Evolutionary conservation across 2,329 filamentous ascomycete genomes (phyloP), one percentile per base, ranked within the genome.

Genomic region (Sporothrix dimorphospora): DNA sequence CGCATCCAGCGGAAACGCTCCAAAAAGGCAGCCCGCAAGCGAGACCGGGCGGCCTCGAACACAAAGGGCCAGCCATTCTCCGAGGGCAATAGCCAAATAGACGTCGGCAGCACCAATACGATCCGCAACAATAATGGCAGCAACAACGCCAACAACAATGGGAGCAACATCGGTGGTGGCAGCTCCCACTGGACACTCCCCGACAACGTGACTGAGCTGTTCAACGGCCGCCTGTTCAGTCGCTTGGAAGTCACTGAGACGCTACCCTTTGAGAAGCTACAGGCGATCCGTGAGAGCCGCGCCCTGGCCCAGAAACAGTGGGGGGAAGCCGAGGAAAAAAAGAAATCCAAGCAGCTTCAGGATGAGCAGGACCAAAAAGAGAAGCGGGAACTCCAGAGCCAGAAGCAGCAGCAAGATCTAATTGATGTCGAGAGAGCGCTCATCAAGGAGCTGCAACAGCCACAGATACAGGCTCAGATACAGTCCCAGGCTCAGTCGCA

Each of bases 231-330:
- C 57, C 81, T 86, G 61, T 89, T 90, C 77, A 83, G 83, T 73
- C 83, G 83, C 63, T 82, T 87, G 70, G 87, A 90, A 73, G 87
- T 84, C 0, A 86, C 89, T 69, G 88, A 90, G 79, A 88, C 89
- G 81, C 79, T 89, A 14, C 86, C 87, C 12, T 84, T 87, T 21
- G 82, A 83, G 45, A 83, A 84, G 49, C 80, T 89, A 30, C 83
- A 87, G 75, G 81, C 82, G 67, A 81, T 85, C 27, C 83, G 81
- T 66, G 80, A 79, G 76, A 82, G 80, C 70, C 79, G 82, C 21
- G 78, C 81, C 49, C 80, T 80, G 34, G 79, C 80, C 71, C 76
- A 45, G 74, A 38, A 57, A 34, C 73, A 73, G 30, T 21, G 70
- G 27, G 27, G 47, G 19, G 68, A 74, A n/a, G 47, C 57, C 42